Conservation (phyloP, 805 yeast genomes). For the Priceomyces medius region DNA sequence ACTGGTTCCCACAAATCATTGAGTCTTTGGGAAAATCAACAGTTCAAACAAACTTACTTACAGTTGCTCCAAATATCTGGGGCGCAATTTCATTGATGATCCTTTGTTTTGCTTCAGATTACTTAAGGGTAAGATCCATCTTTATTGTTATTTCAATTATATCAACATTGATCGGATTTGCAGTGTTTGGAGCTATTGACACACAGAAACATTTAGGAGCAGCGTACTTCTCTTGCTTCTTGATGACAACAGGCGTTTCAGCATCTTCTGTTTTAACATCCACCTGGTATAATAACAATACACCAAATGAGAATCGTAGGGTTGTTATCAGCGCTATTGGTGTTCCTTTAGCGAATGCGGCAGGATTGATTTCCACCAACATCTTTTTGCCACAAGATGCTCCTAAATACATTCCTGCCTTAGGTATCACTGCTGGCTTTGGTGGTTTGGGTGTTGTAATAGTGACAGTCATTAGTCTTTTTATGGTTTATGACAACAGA, state of each 20-base stretch:
- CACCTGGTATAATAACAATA: conserved; percentile 52
- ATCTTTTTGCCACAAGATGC: conserved; percentile 32
- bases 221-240: conserved; percentile 44
- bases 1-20: conserved; percentile 50
- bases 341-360: conserved; percentile 32
- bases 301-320: conserved; percentile 45
- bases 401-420: conserved; percentile 31
- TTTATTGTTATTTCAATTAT: conserved; percentile 39
- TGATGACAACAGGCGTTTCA: conserved; percentile 50
- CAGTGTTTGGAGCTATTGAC: conserved; percentile 47
- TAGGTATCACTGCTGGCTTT: conserved; percentile 30
- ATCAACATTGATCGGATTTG: conserved; percentile 45
- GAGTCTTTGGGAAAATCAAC: conserved; percentile 38
- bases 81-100: conserved; percentile 44
- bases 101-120: conserved; percentile 43
- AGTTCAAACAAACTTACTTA: conserved; percentile 39
- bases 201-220: conserved; percentile 35
- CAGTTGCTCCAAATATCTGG: conserved; percentile 51
- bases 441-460: conserved; percentile 30
- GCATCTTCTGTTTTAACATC: conserved; percentile 51
- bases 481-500: conserved; percentile 43
- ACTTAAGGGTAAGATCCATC: conserved; percentile 33
- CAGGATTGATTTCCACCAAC: conserved; percentile 31
- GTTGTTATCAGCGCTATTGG: conserved; percentile 49
- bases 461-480: conserved; percentile 22